Evolutionary conservation across 2,329 filamentous ascomycete genomes (phyloP).

Genomic region (Fusarium siculi): DNA sequence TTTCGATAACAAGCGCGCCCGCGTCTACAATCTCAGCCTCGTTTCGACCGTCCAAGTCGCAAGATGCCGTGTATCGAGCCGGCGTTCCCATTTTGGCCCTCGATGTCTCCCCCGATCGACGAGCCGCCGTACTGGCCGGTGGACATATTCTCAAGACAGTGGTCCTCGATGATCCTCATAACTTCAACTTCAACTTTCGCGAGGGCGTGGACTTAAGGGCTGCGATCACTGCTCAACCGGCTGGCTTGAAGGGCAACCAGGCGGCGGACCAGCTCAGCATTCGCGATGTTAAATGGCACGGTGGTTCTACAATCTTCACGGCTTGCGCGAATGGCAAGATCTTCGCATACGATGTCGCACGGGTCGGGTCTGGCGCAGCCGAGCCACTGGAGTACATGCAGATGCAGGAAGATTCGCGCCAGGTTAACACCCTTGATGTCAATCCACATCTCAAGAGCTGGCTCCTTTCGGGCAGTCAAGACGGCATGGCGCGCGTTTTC

Average conservation of each 20-base stretch:
- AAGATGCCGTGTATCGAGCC: slow-evolving; percentile 64
- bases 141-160: slow-evolving; percentile 70
- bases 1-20: slow-evolving; percentile 59
- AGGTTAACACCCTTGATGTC: slow-evolving; percentile 72
- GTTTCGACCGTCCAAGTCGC: slow-evolving; percentile 65
- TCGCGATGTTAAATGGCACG: slow-evolving; percentile 69
- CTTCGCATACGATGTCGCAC: slow-evolving; percentile 70
- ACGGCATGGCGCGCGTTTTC: slow-evolving; percentile 71
- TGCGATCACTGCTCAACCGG: slow-evolving; percentile 60
- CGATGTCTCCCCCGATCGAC: slow-evolving; percentile 67
- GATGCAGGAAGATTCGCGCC: slow-evolving; percentile 69
- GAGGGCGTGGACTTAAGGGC: slow-evolving; percentile 69
- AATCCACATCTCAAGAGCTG: slow-evolving; percentile 68
- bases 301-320: slow-evolving; percentile 67
- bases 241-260: slow-evolving; percentile 54
- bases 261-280: slow-evolving; percentile 70
- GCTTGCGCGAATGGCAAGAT: slow-evolving; percentile 73
- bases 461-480: slow-evolving; percentile 71
- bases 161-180: slow-evolving; percentile 59
- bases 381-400: slow-evolving; percentile 66
- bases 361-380: slow-evolving; percentile 56
- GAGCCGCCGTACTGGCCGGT: slow-evolving; percentile 66
- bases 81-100: slow-evolving; percentile 66
- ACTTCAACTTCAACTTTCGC: slow-evolving; percentile 56
- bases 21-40: slow-evolving; percentile 49